A percentile compares a stretch with the other conserved stretches of the same genome.
phyloP scores from a whole-genome alignment of 768 basidiomycete species.

The Tylopilus rubrobrunneus region DNA sequence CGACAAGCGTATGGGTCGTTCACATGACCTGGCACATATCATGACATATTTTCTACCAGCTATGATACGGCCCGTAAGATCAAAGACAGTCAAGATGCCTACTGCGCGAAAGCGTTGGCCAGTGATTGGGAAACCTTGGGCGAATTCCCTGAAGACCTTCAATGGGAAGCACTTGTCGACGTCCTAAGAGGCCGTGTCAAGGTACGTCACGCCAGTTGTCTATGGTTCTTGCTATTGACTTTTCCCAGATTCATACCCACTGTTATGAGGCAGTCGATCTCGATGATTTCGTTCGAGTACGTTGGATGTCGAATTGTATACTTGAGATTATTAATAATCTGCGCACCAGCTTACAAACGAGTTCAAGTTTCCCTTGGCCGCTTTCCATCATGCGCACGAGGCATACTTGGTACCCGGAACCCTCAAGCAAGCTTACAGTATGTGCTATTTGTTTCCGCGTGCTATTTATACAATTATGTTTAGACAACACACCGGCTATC shows the following conservation, averaged over 20 bases:
- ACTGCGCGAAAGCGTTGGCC: slow-evolving; percentile 41
- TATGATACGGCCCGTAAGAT: slow-evolving; percentile 54
- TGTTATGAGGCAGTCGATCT: slow-evolving; percentile 62
- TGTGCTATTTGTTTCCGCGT: slow-evolving; percentile 1
- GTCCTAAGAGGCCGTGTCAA: slow-evolving; percentile 86
- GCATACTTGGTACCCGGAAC: slow-evolving; percentile 84
- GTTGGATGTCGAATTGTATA: slow-evolving; percentile 18
- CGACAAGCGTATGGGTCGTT: slow-evolving; percentile 41
- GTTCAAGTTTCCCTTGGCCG: slow-evolving; percentile 79
- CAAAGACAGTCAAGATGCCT: slow-evolving; percentile 51
- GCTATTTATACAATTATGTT: not conserved
- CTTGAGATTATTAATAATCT: slow-evolving; percentile 2
- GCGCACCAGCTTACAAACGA: slow-evolving; percentile 74
- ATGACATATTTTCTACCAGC: slow-evolving; percentile 17
- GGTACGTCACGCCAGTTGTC: slow-evolving; percentile 22
- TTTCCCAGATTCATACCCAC: slow-evolving; percentile 33
- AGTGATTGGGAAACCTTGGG: slow-evolving; percentile 39
- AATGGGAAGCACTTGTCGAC: slow-evolving; percentile 79
- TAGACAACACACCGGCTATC: slow-evolving; percentile 59
- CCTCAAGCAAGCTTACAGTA: slow-evolving; percentile 65
- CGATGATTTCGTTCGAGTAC: slow-evolving; percentile 62
- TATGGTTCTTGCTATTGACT: not conserved
- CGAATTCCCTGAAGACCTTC: slow-evolving; percentile 64
- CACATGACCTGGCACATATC: not conserved
- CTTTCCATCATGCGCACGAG: slow-evolving; percentile 87